Evolutionary conservation across 331 rosid genomes (phyloP).

Genomic region (Malus hybrid): DNA sequence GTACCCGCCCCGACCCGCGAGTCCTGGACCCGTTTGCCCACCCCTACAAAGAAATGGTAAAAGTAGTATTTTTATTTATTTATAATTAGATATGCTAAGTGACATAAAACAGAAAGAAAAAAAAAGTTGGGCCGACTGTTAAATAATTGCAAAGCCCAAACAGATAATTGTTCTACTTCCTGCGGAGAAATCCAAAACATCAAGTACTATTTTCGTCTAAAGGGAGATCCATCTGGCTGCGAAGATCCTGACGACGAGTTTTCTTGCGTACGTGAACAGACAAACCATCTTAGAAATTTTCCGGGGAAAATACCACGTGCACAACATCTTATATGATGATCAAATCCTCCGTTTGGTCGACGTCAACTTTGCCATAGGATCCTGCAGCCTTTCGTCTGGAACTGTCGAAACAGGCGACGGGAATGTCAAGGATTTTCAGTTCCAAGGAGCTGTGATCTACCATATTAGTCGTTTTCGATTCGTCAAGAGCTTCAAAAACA

Average conservation of each 20-base stretch:
- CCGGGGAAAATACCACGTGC: conserved; percentile 2
- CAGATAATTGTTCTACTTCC: background rate
- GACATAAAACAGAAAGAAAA: too few relatives aligned
- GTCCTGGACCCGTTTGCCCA: too few relatives aligned
- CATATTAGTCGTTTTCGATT: background rate
- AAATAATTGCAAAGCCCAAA: too few relatives aligned
- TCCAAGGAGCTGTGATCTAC: background rate
- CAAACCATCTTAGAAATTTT: conserved; percentile 1
- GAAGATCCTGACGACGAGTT: conserved; percentile 10
- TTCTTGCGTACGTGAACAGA: background rate
- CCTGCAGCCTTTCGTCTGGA: conserved; percentile 7
- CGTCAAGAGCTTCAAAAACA: background rate
- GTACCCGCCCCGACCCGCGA: too few relatives aligned
- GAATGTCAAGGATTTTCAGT: background rate
- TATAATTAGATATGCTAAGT: too few relatives aligned
- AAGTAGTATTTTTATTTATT: too few relatives aligned
- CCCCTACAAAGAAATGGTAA: too few relatives aligned
- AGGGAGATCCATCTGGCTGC: conserved; percentile 5
- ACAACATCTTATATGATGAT: background rate
- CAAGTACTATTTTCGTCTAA: conserved; percentile 8
- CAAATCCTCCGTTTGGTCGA: conserved; percentile 5
- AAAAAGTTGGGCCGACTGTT: too few relatives aligned
- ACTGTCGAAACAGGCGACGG: background rate
- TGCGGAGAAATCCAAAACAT: conserved; percentile 5
- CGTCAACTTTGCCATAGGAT: conserved; percentile 11